These are phyloP conservation scores for Myriosclerotinia curreyana DNA, from an alignment of 2,329 filamentous ascomycete genomes.

Conservation along the genomic window DNA sequence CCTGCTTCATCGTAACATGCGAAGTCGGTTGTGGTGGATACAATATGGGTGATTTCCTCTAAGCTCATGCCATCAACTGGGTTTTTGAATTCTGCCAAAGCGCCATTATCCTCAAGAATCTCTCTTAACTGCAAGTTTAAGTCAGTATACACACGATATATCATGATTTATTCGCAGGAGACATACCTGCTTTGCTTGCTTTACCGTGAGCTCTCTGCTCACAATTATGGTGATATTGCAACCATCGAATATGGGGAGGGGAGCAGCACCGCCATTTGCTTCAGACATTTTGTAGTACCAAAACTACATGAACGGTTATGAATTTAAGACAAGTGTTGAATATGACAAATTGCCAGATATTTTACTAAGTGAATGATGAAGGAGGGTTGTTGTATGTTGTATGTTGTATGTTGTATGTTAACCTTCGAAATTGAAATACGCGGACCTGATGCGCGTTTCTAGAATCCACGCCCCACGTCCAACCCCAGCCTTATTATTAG, in stretches of 20 bases:
- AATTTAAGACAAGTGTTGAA: background rate
- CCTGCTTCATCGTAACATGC: conserved; percentile 75
- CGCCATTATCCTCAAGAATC: conserved; percentile 38
- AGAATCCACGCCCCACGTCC: background rate
- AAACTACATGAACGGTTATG: conserved; percentile 3
- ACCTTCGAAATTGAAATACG: conserved; percentile 3
- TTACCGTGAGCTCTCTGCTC: conserved; percentile 29
- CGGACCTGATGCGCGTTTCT: conserved; percentile 7
- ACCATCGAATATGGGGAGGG: conserved; percentile 31
- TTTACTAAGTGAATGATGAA: background rate
- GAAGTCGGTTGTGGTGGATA: conserved; percentile 83
- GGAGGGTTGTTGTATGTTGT: background rate
- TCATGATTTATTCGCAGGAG: background rate
- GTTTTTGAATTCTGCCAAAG: conserved; percentile 42
- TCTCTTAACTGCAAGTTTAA: conserved; percentile 27
- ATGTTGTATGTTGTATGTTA: background rate
- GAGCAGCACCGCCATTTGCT: conserved; percentile 3
- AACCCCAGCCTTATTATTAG: too few relatives aligned
- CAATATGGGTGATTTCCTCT: conserved; percentile 58
- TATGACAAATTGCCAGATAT: too few relatives aligned
- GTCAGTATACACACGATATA: background rate
- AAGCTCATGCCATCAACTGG: conserved; percentile 42
- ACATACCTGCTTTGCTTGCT: conserved; percentile 22
- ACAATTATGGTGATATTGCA: conserved; percentile 35
- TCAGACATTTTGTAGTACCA: conserved; percentile 24